Conservation (phyloP, 1,284 basidiomycete genomes). For the Heliocybe sulcata region DNA sequence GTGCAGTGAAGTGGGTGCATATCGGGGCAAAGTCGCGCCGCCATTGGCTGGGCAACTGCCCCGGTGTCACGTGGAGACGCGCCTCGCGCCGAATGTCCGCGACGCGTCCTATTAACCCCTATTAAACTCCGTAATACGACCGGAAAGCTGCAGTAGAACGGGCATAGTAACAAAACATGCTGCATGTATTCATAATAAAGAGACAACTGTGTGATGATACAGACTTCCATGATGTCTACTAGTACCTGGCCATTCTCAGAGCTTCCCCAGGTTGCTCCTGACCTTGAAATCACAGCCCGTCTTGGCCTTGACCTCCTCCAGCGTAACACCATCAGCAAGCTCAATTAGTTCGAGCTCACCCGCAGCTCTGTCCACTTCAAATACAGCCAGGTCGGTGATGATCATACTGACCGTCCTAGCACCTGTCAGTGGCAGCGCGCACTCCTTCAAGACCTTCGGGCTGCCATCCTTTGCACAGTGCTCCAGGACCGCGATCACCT, state of each 20-base stretch:
- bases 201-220: background rate
- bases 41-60: background rate
- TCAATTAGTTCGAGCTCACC: slow-evolving; percentile 78
- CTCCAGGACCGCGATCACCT: slow-evolving; percentile 86
- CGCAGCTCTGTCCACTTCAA: slow-evolving; percentile 76
- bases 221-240: background rate
- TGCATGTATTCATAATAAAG: background rate
- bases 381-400: slow-evolving; percentile 92
- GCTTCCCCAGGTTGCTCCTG: slow-evolving; percentile 21
- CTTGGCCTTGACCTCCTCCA: slow-evolving; percentile 85
- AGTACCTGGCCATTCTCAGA: slow-evolving; percentile 12
- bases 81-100: background rate
- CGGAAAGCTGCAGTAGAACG: background rate
- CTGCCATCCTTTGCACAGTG: slow-evolving; percentile 89
- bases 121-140: background rate
- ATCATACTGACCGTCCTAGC: slow-evolving; percentile 84
- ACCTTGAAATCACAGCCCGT: slow-evolving; percentile 80
- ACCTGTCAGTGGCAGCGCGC: slow-evolving; percentile 85
- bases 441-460: slow-evolving; percentile 83
- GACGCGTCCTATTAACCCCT: background rate
- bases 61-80: background rate
- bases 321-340: slow-evolving; percentile 73
- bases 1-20: background rate
- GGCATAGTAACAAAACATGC: background rate
- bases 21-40: background rate